Conservation (phyloP, 768 basidiomycete genomes). For the Suillus subluteus region DNA sequence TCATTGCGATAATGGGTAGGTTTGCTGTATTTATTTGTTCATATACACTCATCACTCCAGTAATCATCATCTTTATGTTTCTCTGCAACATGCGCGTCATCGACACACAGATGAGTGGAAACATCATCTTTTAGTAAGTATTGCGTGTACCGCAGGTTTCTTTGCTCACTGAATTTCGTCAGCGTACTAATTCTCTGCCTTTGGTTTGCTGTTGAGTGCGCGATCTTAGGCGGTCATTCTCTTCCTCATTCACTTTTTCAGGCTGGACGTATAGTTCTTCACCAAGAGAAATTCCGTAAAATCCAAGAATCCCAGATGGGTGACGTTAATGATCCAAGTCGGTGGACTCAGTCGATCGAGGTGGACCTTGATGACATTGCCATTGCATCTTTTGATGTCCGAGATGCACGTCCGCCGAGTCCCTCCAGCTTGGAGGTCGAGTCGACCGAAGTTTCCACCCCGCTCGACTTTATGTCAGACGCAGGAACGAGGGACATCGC, state of each 20-base stretch:
- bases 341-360: not conserved
- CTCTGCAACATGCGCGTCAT: conserved; percentile 20
- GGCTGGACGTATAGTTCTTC: not conserved
- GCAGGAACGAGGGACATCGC: not conserved
- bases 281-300: not conserved
- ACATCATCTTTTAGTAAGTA: conserved; percentile 26
- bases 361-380: not conserved
- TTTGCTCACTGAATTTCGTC: not conserved
- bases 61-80: conserved; percentile 22
- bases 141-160: not conserved
- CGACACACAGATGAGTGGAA: conserved; percentile 19
- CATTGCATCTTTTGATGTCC: not conserved
- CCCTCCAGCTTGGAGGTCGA: not conserved
- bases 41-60: conserved; percentile 10
- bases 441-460: not conserved
- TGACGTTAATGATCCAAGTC: not conserved
- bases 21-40: not conserved
- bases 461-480: too few species aligned
- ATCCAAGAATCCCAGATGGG: not conserved
- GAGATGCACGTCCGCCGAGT: not conserved
- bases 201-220: conserved; percentile 8
- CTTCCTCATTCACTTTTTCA: conserved; percentile 1
- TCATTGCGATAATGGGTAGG: conserved; percentile 20
- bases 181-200: not conserved
- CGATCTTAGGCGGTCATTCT: too few species aligned